phyloP scores from a whole-genome alignment of 352 stramenopile species.

The Pythium chondricola region DNA sequence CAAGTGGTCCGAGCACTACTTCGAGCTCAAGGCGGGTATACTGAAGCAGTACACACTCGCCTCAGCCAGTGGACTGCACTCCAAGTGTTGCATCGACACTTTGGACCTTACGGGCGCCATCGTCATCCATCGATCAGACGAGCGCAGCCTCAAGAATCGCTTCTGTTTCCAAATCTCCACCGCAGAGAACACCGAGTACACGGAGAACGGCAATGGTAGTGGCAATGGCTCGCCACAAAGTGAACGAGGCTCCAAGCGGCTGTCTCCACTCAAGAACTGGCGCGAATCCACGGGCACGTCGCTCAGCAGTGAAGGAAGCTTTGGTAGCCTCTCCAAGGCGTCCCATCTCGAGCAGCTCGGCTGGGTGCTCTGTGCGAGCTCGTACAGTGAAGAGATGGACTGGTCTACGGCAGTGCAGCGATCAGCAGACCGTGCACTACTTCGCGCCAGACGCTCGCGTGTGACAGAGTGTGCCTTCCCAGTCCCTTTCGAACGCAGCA shows the following conservation, averaged over 20 bases:
- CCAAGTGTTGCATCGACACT: slow-evolving; percentile 50
- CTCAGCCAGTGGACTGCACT: slow-evolving; percentile 16
- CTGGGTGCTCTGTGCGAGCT: slow-evolving; percentile 69
- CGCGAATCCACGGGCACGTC: slow-evolving; percentile 18
- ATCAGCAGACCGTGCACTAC: slow-evolving; percentile 60
- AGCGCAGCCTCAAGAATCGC: slow-evolving; percentile 54
- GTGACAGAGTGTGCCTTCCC: slow-evolving; percentile 45
- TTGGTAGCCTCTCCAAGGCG: slow-evolving; percentile 8
- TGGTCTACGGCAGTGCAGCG: slow-evolving; percentile 66
- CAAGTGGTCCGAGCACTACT: slow-evolving; percentile 84
- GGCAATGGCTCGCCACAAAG: slow-evolving; percentile 7
- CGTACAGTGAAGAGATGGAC: slow-evolving; percentile 51
- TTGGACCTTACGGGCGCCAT: slow-evolving; percentile 71
- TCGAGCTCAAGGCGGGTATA: slow-evolving; percentile 63
- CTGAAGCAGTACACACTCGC: slow-evolving; percentile 75
- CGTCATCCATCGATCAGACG: slow-evolving; percentile 72
- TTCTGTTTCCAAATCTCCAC: slow-evolving; percentile 71
- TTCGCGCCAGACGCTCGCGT: slow-evolving; percentile 48
- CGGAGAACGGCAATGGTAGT: slow-evolving; percentile 20
- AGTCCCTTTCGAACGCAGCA: slow-evolving; percentile 32
- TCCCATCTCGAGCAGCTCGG: slow-evolving; percentile 25
- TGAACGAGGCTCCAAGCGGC: slow-evolving; percentile 23
- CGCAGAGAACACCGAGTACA: not conserved
- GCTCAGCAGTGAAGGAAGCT: slow-evolving; percentile 22
- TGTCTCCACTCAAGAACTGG: slow-evolving; percentile 47